A percentile compares a stretch with the other conserved stretches of the same genome.
These are phyloP conservation scores for Globisporangium radiosum DNA, from an alignment of 352 stramenopile genomes.

Conservation along the genomic window DNA sequence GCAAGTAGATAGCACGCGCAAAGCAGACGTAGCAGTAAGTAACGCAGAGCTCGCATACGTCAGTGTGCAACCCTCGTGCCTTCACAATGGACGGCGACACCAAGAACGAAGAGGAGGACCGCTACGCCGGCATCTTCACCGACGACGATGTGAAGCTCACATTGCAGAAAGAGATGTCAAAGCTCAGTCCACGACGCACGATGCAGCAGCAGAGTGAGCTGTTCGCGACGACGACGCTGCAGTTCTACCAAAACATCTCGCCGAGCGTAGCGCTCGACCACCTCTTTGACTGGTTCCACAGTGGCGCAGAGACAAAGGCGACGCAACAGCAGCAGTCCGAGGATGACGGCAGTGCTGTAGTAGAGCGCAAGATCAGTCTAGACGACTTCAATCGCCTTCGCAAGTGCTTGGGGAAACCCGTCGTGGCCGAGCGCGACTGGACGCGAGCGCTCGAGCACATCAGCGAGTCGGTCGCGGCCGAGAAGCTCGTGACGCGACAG, in stretches of 20 bases:
- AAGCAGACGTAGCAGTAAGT: too few species aligned
- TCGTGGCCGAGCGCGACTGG: slow-evolving; percentile 27
- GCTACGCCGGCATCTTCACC: slow-evolving; percentile 28
- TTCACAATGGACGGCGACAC: slow-evolving; percentile 21
- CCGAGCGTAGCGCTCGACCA: slow-evolving; percentile 30
- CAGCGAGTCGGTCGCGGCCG: slow-evolving; percentile 4
- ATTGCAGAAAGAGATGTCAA: slow-evolving; percentile 28
- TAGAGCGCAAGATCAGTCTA: slow-evolving; percentile 8
- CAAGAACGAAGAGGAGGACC: slow-evolving; percentile 13
- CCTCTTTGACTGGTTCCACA: slow-evolving; percentile 38
- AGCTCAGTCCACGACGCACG: slow-evolving; percentile 29
- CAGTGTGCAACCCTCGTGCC: too few species aligned
- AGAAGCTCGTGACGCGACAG: slow-evolving; percentile 16
- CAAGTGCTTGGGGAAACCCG: slow-evolving; percentile 24
- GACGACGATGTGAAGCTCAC: slow-evolving; percentile 14
- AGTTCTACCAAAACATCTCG: slow-evolving; percentile 49
- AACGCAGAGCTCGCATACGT: too few species aligned
- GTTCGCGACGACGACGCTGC: slow-evolving; percentile 32
- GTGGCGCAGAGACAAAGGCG: not conserved
- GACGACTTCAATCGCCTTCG: slow-evolving; percentile 39
- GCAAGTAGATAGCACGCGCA: too few species aligned
- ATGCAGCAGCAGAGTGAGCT: slow-evolving; percentile 6
- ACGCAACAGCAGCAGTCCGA: not conserved
- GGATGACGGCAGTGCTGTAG: not conserved
- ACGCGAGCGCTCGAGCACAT: slow-evolving; percentile 34